Evolutionary conservation across 306 rosid species (phyloP), one percentile per base, ranked within the genome.

Genomic region (Prunus persica): DNA sequence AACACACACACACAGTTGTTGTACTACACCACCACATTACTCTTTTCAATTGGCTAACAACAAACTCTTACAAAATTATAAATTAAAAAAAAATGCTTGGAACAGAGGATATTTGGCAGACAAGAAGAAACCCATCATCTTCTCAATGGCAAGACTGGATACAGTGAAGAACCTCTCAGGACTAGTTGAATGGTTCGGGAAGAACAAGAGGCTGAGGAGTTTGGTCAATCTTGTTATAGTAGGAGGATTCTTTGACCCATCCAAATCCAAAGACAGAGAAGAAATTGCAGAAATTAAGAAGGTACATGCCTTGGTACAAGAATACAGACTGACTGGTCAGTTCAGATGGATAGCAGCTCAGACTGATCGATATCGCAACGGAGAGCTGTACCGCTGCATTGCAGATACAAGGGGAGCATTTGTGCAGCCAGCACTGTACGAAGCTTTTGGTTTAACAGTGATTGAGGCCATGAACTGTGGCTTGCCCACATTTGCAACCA

Each of bases 401-500:
- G 91, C 96, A 0, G 98, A 94, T 32, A 76, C 96, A 58, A 94
- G 85, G 78, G 98, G 96, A 67, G 95, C 97, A 71, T 94, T 94
- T 78, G 98, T 94, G 86, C 98, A 94, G 79, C 98, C 98, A 55
- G 97, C 98, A 73, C 47, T 88, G 71, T 91, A 94, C 47, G 98
- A 94, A 73, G 98, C 96, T 6, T 94, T 94, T 75, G 98, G 98
- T 43, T 91, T 94, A 11, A 94, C 98, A 25, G 98, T 94, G 49
- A 89, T 94, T 56, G 98, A 94, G 81, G 98, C 98, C 30, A 90
- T 94, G 97, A 94, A 91, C 89, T 90, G 97, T 78, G 98, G 98
- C 54, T 62, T 94, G 50, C 98, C 98, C 25, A 86, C 95, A 58
- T 94, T 94, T 75, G 98, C 97, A 4, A 94, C 98, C 43, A 90